Evolutionary conservation across 169 alveolate species (phyloP).

Genomic region (Babesia divergens): DNA sequence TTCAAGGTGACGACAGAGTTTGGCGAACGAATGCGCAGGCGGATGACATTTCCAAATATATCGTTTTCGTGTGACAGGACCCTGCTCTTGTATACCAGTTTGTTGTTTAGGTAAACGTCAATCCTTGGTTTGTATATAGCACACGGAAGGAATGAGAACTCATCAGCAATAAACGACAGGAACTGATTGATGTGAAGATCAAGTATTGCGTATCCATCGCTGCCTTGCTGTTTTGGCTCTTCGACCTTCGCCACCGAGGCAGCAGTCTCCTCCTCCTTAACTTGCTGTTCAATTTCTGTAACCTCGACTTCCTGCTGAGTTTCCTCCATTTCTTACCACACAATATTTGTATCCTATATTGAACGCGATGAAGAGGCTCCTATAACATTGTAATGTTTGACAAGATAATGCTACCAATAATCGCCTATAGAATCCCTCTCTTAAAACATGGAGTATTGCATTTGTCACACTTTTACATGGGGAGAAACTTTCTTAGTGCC

Average conservation of each 20-base stretch:
- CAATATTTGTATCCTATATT: too few species aligned
- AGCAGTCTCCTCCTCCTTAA: not conserved
- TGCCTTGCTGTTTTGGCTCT: not conserved
- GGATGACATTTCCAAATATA: conserved; percentile 26
- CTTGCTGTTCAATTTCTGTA: too few species aligned
- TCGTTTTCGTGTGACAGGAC: conserved; percentile 37
- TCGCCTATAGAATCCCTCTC: too few species aligned
- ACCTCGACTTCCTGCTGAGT: not conserved
- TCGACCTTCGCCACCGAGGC: not conserved
- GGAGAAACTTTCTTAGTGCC: too few species aligned
- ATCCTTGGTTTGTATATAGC: conserved; percentile 56
- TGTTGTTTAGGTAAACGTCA: conserved; percentile 28
- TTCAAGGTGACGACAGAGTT: conserved; percentile 44
- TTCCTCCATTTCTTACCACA: too few species aligned
- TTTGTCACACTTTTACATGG: too few species aligned
- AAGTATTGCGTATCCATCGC: conserved; percentile 32
- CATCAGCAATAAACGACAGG: conserved; percentile 48
- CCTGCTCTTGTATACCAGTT: conserved; percentile 36
- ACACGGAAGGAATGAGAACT: conserved; percentile 41
- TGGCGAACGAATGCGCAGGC: conserved; percentile 39
- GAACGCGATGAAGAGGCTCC: too few species aligned
- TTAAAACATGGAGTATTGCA: too few species aligned
- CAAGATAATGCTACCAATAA: too few species aligned
- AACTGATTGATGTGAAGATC: conserved; percentile 53
- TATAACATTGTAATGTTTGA: too few species aligned